Evolutionary conservation across 2,329 filamentous ascomycete species (phyloP), one percentile per base, ranked within the genome.

Genomic region (Botryotinia globosa): DNA sequence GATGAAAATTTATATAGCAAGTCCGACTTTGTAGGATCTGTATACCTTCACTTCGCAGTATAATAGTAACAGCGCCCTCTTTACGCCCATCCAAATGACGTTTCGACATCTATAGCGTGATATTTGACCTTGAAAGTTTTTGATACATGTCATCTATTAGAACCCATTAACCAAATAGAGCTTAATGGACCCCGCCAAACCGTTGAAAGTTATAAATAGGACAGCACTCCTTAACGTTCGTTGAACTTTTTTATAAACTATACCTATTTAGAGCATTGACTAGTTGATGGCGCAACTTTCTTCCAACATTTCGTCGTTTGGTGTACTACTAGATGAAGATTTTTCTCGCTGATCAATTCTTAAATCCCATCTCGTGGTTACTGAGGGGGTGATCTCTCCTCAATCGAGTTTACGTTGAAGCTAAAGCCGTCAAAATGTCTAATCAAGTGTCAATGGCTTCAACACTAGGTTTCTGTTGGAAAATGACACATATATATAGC

Each of bases 251-350:
- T 54, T 25, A 16, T 54, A 16, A 0, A n/a, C 48, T 54, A 54
- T 54, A 54, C 25, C 25, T 54, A 54, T n/a, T 54, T 5, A 54
- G 48, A 54, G 48, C 48, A 16, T n/a, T 54, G 48, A 54, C 5
- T 7, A 54, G 1, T 3, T n/a, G 4, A 16, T 25, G n/a, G 12
- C 7, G 20, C 25, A n/a, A n/a, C 12, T n/a, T 0, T n/a, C 12
- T 54, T n/a, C 48, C 48, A 16, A 54, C 12, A 6, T 54, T 54
- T 16, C 25, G n/a, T 54, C 48, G 48, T 54, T n/a, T 16, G 25
- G 25, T 16, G 16, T 54, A 54, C 12, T 12, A n/a, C 25, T n/a
- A n/a, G 25, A 54, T 16, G 25, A 16, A 54, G 5, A 54, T n/a
- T 14, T 54, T 5, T 54, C 25, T 54, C 12, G 5, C 25, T n/a